Percentiles rank a stretch among this genome's conserved stretches.
Conservation (phyloP, 108 stramenopile species). For the Schizochytrium sp. region DNA sequence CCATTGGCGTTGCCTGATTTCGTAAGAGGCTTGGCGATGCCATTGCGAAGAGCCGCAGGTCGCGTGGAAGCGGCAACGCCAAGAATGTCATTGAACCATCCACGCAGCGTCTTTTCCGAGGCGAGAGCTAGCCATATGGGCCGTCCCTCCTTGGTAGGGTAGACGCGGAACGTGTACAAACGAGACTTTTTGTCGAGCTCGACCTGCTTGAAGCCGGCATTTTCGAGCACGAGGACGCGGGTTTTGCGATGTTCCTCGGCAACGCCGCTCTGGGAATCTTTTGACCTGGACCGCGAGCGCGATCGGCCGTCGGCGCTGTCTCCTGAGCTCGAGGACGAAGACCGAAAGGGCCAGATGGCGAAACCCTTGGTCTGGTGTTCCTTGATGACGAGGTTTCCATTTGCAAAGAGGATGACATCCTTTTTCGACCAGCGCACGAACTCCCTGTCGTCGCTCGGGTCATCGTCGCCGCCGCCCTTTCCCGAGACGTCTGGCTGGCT, state of each 20-base stretch:
- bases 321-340: background rate
- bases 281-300: background rate
- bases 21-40: too few species aligned
- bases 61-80: background rate
- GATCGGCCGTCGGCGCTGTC: background rate
- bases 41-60: background rate
- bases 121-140: background rate
- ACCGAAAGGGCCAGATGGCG: background rate
- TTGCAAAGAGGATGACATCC: background rate
- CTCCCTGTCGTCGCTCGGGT: background rate
- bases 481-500: background rate
- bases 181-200: background rate
- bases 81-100: background rate
- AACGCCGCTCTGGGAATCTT: background rate
- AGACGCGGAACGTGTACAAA: background rate
- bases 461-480: background rate
- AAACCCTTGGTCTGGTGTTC: background rate
- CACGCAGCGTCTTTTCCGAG: background rate
- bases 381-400: slow-evolving; percentile 1
- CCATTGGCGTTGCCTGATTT: too few species aligned
- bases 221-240: background rate
- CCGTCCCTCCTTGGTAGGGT: background rate
- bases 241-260: background rate
- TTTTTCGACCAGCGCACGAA: background rate
- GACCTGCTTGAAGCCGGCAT: background rate